A percentile compares a stretch with the other conserved stretches of the same genome.
These are phyloP conservation scores for Colletotrichum lupini DNA, from an alignment of 2,329 filamentous ascomycete species.

Conservation along the genomic window DNA sequence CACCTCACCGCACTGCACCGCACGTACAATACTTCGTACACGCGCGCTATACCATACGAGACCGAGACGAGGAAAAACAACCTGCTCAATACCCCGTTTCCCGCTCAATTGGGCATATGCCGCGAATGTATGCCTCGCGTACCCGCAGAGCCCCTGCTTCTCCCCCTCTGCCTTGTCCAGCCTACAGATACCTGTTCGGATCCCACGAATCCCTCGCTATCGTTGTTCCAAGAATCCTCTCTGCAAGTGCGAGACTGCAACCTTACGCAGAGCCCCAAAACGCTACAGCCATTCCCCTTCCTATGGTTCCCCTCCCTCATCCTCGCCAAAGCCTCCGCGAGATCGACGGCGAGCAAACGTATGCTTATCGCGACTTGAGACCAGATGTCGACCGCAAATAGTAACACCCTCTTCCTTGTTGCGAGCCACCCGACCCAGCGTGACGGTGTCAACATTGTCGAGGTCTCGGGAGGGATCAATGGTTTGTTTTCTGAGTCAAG, in stretches of 20 bases:
- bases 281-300: slow-evolving; percentile 2
- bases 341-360: slow-evolving; percentile 28
- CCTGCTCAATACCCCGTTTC: slow-evolving; percentile 16
- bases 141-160: slow-evolving; percentile 9
- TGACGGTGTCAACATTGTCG: slow-evolving; percentile 27
- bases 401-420: slow-evolving; percentile 31
- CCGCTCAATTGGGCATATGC: slow-evolving; percentile 21
- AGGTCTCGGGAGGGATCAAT: not conserved
- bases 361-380: slow-evolving; percentile 33
- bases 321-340: slow-evolving; percentile 10
- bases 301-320: not conserved
- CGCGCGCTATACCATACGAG: not conserved
- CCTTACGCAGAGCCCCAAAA: not conserved
- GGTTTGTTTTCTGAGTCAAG: slow-evolving; percentile 29
- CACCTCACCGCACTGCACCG: slow-evolving; percentile 1
- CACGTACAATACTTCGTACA: slow-evolving; percentile 1
- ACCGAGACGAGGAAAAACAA: slow-evolving; percentile 6
- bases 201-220: slow-evolving; percentile 6
- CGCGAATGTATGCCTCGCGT: slow-evolving; percentile 25
- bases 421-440: slow-evolving; percentile 25
- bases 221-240: not conserved
- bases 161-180: not conserved
- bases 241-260: not conserved
- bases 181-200: not conserved
- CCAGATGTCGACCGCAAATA: slow-evolving; percentile 31